These are phyloP conservation scores for Elongisporangium anandrum DNA, from an alignment of 352 stramenopile species.

Conservation along the genomic window DNA sequence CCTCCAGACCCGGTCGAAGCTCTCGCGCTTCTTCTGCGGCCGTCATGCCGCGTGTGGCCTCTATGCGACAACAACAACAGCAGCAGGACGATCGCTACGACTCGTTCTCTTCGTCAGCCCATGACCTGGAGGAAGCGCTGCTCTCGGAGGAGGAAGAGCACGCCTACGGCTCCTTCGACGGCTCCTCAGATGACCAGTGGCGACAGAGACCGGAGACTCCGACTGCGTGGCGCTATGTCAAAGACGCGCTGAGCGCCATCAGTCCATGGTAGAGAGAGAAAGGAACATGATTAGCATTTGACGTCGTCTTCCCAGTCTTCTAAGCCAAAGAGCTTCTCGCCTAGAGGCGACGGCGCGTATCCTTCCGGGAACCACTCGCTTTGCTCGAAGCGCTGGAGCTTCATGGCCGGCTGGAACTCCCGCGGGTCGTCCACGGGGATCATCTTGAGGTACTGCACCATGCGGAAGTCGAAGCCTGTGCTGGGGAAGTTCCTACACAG, in stretches of 20 bases:
- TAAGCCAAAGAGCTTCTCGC: constrained; percentile 30
- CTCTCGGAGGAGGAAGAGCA: constrained; percentile 63
- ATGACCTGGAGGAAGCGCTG: constrained; percentile 71
- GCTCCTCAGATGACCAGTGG: constrained; percentile 2
- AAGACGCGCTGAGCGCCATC: constrained; percentile 55
- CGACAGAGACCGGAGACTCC: constrained; percentile 11
- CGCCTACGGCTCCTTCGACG: constrained; percentile 64
- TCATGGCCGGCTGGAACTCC: constrained; percentile 33
- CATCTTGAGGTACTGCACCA: constrained; percentile 59
- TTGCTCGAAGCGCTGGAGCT: constrained; percentile 25
- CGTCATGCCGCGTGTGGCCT: constrained; percentile 1
- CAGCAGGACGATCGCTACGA: neutral
- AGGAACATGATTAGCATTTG: neutral
- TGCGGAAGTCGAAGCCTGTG: constrained; percentile 38
- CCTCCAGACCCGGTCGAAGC: too few relatives aligned
- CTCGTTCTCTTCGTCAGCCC: constrained; percentile 4
- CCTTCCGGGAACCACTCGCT: constrained; percentile 30
- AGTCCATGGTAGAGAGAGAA: constrained; percentile 56
- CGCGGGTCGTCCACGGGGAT: constrained; percentile 31
- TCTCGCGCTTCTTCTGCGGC: neutral
- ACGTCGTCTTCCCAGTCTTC: constrained; percentile 23
- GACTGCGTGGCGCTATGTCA: constrained; percentile 43
- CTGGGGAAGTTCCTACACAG: constrained; percentile 35
- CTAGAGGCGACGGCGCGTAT: constrained; percentile 27
- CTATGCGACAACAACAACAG: constrained; percentile 8